Percentiles rank a stretch among this genome's conserved stretches.
Evolutionary conservation across 148 eudicot species (phyloP).

Genomic region (Rhododendron griersonianum): DNA sequence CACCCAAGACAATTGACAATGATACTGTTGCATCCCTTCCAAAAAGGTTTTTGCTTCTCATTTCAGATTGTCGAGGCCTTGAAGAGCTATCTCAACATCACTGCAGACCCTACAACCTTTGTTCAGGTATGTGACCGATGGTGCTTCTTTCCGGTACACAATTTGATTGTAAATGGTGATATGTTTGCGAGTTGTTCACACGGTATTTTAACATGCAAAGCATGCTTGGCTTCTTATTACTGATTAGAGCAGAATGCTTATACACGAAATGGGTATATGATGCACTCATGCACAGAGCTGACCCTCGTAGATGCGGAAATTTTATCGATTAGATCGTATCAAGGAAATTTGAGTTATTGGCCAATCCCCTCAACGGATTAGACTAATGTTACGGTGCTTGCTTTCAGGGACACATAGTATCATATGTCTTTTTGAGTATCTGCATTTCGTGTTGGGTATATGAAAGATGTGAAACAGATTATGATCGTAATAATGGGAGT

Average conservation of each 20-base stretch:
- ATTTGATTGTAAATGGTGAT: background rate
- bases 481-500: background rate
- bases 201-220: background rate
- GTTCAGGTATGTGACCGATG: no score
- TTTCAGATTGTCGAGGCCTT: conserved; percentile 51
- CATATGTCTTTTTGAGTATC: background rate
- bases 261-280: background rate
- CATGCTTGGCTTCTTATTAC: background rate
- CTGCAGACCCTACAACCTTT: no score
- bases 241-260: background rate
- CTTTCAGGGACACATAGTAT: background rate
- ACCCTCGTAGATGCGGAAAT: background rate
- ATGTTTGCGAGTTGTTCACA: background rate
- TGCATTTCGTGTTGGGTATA: background rate
- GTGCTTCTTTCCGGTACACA: no score
- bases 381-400: background rate
- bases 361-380: background rate
- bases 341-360: background rate
- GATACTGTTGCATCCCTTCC: background rate
- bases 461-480: background rate
- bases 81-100: conserved; percentile 35
- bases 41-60: background rate
- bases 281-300: background rate
- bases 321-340: background rate
- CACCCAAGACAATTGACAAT: background rate